These are phyloP conservation scores for Collybia sordida DNA, from an alignment of 768 basidiomycete species.

Conservation along the genomic window DNA sequence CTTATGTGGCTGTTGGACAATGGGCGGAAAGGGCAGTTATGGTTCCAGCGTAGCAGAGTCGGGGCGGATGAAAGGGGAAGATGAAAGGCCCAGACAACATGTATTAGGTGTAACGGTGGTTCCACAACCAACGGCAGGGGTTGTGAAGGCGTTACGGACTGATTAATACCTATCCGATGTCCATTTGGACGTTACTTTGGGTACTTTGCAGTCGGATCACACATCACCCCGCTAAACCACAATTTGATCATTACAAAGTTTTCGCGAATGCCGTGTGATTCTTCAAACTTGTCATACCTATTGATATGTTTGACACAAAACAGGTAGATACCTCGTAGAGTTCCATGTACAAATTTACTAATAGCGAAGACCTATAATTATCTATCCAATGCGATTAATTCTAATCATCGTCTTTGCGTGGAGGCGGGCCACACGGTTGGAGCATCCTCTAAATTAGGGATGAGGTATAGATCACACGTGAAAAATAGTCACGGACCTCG, in stretches of 20 bases:
- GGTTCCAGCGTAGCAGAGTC: background rate
- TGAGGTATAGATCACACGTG: constrained; percentile 6
- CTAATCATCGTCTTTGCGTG: constrained; percentile 83
- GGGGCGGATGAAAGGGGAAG: constrained; percentile 6
- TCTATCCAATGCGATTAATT: background rate
- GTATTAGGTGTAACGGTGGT: background rate
- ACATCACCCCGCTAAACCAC: background rate
- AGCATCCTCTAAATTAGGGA: constrained; percentile 72
- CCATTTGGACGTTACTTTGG: constrained; percentile 9
- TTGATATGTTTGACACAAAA: constrained; percentile 8
- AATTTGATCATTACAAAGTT: constrained; percentile 9
- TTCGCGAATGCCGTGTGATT: constrained; percentile 1
- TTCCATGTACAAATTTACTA: constrained; percentile 2
- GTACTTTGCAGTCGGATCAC: constrained; percentile 1
- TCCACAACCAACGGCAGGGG: constrained; percentile 1
- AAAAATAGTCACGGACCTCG: constrained; percentile 57
- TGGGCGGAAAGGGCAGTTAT: background rate
- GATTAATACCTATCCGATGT: constrained; percentile 7
- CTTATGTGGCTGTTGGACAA: constrained; percentile 1
- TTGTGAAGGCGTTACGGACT: constrained; percentile 6
- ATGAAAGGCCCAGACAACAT: background rate
- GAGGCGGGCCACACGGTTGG: constrained; percentile 92
- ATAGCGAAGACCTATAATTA: background rate
- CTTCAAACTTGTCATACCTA: constrained; percentile 7
- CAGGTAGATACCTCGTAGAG: background rate